phyloP scores from a whole-genome alignment of 495 filamentous ascomycete genomes.

The Neurospora sp. region DNA sequence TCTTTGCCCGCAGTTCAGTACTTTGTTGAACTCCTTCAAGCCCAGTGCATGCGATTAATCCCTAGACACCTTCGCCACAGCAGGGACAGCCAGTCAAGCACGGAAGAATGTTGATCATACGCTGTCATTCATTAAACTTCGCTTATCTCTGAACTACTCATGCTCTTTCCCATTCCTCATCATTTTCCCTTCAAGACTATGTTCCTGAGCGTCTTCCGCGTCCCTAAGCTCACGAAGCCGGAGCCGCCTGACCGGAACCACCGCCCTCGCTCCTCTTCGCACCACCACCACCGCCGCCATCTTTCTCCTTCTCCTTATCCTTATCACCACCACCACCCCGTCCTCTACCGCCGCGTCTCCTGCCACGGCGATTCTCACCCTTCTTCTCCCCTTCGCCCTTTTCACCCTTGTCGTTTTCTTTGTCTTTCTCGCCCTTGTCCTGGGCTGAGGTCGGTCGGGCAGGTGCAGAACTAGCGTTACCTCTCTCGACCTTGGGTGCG shows the following conservation, averaged over 20 bases:
- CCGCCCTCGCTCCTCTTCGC: neutral
- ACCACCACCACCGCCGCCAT: conserved; percentile 4
- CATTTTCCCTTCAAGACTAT: neutral
- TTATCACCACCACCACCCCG: conserved; percentile 5
- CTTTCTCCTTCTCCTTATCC: conserved; percentile 6
- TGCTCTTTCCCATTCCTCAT: neutral
- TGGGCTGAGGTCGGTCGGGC: neutral
- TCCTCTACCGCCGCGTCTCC: conserved; percentile 10
- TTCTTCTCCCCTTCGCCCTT: neutral
- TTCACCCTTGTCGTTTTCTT: neutral
- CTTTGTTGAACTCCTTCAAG: neutral
- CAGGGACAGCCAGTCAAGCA: neutral
- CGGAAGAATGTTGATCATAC: neutral
- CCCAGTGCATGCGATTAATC: neutral
- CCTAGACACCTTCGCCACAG: neutral
- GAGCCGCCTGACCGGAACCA: neutral
- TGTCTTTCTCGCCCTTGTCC: neutral
- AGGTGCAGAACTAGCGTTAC: neutral
- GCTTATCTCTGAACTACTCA: neutral
- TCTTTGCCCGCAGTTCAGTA: neutral
- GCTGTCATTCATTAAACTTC: neutral
- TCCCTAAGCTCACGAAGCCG: neutral
- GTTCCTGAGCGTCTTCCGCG: neutral
- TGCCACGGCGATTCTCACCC: conserved; percentile 11
- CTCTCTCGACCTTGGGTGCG: neutral